These are phyloP conservation scores for Withania somnifera DNA, from an alignment of 305 asterid species.

Conservation along the genomic window DNA sequence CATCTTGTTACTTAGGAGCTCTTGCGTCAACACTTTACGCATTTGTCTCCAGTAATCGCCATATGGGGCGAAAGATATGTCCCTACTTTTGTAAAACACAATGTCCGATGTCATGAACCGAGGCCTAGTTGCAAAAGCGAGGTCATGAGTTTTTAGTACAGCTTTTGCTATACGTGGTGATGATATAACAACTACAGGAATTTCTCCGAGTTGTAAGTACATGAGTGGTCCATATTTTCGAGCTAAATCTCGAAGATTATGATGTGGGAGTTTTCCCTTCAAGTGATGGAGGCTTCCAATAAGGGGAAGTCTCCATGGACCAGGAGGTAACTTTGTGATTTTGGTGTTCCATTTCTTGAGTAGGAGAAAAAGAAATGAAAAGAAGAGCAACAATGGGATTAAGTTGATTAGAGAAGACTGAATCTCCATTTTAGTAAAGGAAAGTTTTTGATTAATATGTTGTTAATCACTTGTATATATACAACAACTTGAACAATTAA, in stretches of 20 bases:
- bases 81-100: not conserved
- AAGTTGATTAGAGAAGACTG: not conserved
- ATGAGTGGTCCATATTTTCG: slow-evolving; percentile 9
- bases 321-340: not conserved
- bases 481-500: not conserved
- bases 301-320: not conserved
- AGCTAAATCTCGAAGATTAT: slow-evolving; percentile 3
- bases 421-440: not conserved
- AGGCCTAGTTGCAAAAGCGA: not conserved
- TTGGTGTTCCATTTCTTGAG: not conserved
- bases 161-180: slow-evolving; percentile 8
- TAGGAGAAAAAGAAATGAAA: not conserved
- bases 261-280: not conserved
- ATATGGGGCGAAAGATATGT: not conserved
- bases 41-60: slow-evolving; percentile 13
- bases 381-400: not conserved
- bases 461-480: not conserved
- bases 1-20: not conserved
- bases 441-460: not conserved
- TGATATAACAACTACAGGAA: not conserved
- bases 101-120: not conserved
- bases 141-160: slow-evolving; percentile 10
- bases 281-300: not conserved
- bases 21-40: slow-evolving; percentile 5
- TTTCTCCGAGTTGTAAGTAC: slow-evolving; percentile 8